phyloP scores from a whole-genome alignment of 805 yeast genomes.

The Pichia ethanolica region DNA sequence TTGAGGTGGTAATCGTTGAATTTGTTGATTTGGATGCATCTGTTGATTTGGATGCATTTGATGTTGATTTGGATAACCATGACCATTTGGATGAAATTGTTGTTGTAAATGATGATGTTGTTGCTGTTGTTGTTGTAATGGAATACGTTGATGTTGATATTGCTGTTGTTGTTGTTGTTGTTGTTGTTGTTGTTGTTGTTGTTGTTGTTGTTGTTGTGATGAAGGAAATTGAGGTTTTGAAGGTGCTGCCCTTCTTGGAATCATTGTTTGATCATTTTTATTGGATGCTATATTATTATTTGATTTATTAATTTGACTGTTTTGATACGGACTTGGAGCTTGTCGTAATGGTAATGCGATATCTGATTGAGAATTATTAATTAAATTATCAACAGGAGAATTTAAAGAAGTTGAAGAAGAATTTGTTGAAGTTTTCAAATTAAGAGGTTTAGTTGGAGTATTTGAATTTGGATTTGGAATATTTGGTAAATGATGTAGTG shows the following conservation, averaged over 20 bases:
- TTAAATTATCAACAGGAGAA: neutral
- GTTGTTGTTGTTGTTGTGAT: constrained; percentile 9
- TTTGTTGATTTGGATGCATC: too few relatives aligned
- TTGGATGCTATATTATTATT: neutral
- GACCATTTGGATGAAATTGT: neutral
- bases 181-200: constrained; percentile 11
- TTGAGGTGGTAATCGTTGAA: neutral
- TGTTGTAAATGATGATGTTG: constrained; percentile 10
- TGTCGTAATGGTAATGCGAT: constrained; percentile 6
- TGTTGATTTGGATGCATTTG: neutral
- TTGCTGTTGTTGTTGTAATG: constrained; percentile 18
- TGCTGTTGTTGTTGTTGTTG: constrained; percentile 13
- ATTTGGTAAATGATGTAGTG: constrained; percentile 1
- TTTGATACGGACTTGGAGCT: constrained; percentile 16
- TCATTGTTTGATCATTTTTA: neutral
- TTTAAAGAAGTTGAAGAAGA: neutral
- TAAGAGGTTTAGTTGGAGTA: neutral
- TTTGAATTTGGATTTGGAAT: neutral
- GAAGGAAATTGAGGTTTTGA: neutral
- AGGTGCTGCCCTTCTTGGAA: constrained; percentile 8
- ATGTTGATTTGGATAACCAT: neutral
- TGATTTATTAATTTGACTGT: neutral
- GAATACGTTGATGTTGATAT: neutral
- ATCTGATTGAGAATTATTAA: neutral
- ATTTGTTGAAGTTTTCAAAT: neutral